A percentile compares a stretch with the other conserved stretches of the same genome.
Evolutionary conservation across 306 rosid genomes (phyloP).

Genomic region (Sophora flavescens): DNA sequence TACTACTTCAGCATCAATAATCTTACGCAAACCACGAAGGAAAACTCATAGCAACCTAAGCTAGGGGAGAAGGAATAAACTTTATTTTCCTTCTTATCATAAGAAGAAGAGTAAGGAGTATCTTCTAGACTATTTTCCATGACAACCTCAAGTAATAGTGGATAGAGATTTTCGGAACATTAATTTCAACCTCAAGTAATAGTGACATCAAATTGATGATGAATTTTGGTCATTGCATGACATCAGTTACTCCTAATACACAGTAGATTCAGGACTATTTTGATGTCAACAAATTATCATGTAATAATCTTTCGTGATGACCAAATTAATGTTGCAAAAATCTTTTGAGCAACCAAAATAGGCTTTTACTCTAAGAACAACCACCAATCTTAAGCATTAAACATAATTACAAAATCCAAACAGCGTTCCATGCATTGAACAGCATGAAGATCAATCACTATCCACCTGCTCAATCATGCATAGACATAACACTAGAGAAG

Average conservation of each 20-base stretch:
- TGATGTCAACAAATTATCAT: neutral
- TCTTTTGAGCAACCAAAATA: neutral
- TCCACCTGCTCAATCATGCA: conserved; percentile 2
- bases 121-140: no score
- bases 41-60: neutral
- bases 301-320: neutral
- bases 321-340: neutral
- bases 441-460: neutral
- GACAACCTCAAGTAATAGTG: neutral
- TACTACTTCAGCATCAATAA: neutral
- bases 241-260: neutral
- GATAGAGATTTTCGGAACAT: neutral
- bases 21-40: neutral
- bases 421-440: neutral
- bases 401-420: conserved; percentile 5
- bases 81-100: neutral
- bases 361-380: neutral
- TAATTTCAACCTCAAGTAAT: neutral
- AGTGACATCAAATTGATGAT: neutral
- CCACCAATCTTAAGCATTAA: neutral
- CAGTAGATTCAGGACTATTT: neutral
- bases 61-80: neutral
- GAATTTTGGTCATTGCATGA: neutral
- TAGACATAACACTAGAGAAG: neutral
- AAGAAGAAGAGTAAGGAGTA: neutral